phyloP scores from a whole-genome alignment of 1,139 yeast genomes.

The Wickerhamomyces sp. region DNA sequence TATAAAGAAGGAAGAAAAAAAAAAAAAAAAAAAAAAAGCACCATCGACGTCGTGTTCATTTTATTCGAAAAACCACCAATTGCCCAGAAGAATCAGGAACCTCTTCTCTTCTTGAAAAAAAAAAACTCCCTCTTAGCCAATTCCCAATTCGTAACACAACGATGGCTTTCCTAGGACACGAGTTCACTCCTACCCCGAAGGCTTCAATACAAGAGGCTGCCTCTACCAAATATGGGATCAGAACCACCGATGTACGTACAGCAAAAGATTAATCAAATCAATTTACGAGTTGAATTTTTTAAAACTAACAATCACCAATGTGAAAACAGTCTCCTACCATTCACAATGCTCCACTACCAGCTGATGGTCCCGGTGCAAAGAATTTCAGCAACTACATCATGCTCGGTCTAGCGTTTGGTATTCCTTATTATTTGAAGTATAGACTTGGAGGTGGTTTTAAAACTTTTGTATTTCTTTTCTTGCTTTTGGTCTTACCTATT shows the following conservation, averaged over 20 bases:
- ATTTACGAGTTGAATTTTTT: neutral
- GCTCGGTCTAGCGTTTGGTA: constrained; percentile 43
- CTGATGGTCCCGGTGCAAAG: constrained; percentile 86
- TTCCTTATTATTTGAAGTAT: constrained; percentile 62
- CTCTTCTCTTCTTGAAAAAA: no score
- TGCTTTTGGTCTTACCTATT: constrained; percentile 60
- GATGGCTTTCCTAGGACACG: constrained; percentile 31
- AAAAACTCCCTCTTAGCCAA: neutral
- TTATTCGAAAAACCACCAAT: no score
- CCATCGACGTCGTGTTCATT: no score
- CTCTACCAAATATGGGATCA: constrained; percentile 48
- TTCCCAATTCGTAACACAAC: neutral
- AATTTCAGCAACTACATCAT: constrained; percentile 66
- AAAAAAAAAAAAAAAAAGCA: no score
- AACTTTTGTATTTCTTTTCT: constrained; percentile 51
- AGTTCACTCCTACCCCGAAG: constrained; percentile 55
- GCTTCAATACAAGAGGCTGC: constrained; percentile 49
- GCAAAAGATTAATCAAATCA: neutral
- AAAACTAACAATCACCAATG: neutral
- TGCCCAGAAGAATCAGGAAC: no score
- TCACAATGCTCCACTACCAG: constrained; percentile 82
- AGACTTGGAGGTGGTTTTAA: constrained; percentile 73
- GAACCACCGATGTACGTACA: constrained; percentile 42
- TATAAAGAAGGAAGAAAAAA: no score
- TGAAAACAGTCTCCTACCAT: constrained; percentile 54